Conservation (phyloP, 1,139 yeast genomes). For the Pichia sp. region DNA sequence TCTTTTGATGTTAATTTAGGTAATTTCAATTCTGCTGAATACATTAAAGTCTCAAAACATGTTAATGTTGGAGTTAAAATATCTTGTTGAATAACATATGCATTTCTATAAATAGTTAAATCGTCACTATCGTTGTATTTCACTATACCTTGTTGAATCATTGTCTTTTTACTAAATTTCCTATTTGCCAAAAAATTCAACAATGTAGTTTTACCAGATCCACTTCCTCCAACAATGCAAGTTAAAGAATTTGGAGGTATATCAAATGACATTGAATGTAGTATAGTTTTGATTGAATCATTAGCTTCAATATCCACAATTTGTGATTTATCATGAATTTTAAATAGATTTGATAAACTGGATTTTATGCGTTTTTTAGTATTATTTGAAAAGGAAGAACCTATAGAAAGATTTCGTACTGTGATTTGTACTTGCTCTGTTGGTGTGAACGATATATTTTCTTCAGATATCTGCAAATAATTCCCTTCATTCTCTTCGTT, state of each 20-base stretch:
- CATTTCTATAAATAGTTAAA: constrained; percentile 38
- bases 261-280: constrained; percentile 47
- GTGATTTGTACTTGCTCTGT: constrained; percentile 17
- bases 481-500: neutral
- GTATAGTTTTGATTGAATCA: constrained; percentile 25
- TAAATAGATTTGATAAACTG: no score
- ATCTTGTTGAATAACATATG: constrained; percentile 78
- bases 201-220: constrained; percentile 81
- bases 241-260: constrained; percentile 47
- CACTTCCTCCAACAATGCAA: constrained; percentile 82
- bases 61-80: constrained; percentile 65
- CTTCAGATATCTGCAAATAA: constrained; percentile 5
- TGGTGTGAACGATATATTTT: constrained; percentile 18
- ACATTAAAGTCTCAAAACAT: constrained; percentile 60
- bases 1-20: constrained; percentile 38
- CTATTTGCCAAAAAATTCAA: constrained; percentile 67
- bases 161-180: constrained; percentile 32
- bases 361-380: neutral
- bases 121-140: constrained; percentile 34
- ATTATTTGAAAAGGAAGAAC: constrained; percentile 6
- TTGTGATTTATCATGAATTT: neutral
- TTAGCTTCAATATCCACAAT: constrained; percentile 19
- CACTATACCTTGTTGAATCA: constrained; percentile 26
- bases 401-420: constrained; percentile 19
- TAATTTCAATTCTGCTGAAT: constrained; percentile 65